Evolutionary conservation across 78 protist species (phyloP).

Genomic region (Isochrysis galbana): DNA sequence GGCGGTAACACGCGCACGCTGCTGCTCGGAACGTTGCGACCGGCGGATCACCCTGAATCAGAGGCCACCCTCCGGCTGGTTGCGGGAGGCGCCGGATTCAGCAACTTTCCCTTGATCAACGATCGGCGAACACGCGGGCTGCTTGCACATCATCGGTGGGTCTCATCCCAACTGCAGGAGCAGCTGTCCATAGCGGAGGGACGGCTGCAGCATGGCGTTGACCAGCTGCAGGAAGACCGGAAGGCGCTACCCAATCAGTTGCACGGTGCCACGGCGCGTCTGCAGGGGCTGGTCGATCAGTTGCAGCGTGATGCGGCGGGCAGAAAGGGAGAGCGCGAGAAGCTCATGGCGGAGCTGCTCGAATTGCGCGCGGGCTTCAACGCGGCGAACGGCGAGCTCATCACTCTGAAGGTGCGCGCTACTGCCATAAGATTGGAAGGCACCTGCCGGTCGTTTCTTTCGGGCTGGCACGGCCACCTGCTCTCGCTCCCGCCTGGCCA

Average conservation of each 20-base stretch:
- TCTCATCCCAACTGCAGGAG: not conserved
- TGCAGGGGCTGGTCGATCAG: not conserved
- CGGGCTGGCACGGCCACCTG: too few species aligned
- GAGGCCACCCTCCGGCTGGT: not conserved
- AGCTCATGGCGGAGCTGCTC: not conserved
- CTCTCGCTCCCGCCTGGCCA: too few species aligned
- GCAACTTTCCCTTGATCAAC: not conserved
- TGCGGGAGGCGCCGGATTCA: not conserved
- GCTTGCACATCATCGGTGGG: not conserved
- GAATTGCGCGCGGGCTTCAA: not conserved
- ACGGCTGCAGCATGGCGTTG: not conserved
- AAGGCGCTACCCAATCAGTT: not conserved
- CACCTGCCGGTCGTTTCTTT: too few species aligned
- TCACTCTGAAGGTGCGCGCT: not conserved
- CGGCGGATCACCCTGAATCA: not conserved
- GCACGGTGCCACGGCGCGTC: not conserved
- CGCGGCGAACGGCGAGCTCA: not conserved
- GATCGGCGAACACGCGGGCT: not conserved
- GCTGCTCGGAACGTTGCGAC: constrained; percentile 23
- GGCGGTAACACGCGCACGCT: not conserved
- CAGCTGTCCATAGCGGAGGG: not conserved
- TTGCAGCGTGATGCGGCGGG: not conserved
- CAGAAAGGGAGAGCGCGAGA: not conserved
- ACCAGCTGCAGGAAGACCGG: not conserved
- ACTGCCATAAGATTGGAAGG: too few species aligned